Base-by-base conservation (phyloP, 108 stramenopile species). In the Skeletonema potamos region DNA sequence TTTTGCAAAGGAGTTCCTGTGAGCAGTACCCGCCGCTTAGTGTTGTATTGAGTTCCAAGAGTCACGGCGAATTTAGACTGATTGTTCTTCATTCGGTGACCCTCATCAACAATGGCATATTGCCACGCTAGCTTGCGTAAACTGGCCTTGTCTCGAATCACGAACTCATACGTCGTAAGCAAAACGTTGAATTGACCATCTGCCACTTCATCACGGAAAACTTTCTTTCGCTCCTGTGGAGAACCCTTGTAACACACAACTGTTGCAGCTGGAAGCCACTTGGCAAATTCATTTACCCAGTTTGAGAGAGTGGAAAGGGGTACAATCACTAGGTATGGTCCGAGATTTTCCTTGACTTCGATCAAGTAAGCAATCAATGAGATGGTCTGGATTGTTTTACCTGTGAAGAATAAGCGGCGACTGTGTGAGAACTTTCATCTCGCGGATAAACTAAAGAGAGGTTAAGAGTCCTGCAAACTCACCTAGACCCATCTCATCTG, bases 1-100 rank as follows among this genome's bases (percentile, higher is more conserved):
- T 97, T 98, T 76, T 99, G 99, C 29, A 99, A 85, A 2, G 99
- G 99, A 6, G 99, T 99, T 65, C 99, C 99, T 0, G 99, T 99
- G 29, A 99, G 83, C 30, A 99, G 85, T 24, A 99, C 80, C 7
- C 97, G 89, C 69, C 96, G 91, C 20, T 82, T 74, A 32, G 97
- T 94, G 12, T 88, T 83, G 69, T 98, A 87, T 28, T 75, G 84
- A 15, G 96, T 83, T 15, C 98, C 94, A 67, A 97, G 97, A 73
- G 97, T 97, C 9, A 98, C 98, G 18, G 97, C 97, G 81, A 96
- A 94, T 79, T 92, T 90, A 60, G 88, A 89, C 27, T 85, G 87
- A 81, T 97, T 95, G 67, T 98, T 99, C 87, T 99, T 99, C 60
- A 99, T 84, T 41, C 98, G 92, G 84, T 98, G 99, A 3, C 97